Evolutionary conservation across 352 stramenopile genomes (phyloP), one percentile per base, ranked within the genome.

Genomic region (Globisporangium irregulare): DNA sequence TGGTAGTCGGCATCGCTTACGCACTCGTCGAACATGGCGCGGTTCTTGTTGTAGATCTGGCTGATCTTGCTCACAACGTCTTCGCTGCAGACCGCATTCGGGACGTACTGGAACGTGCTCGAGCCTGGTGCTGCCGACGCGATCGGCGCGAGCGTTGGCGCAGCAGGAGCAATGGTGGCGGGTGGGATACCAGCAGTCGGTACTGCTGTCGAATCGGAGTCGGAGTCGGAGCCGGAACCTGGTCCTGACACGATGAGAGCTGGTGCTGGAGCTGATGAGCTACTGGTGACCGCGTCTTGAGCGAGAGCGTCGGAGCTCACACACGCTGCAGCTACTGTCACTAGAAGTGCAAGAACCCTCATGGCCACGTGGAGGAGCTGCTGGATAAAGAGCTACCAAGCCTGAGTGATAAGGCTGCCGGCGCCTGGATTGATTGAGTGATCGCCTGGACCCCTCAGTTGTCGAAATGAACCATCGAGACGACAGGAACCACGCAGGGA

Each of bases 21-120:
- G 60, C 82, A 91, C 64, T 85, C 59, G 59, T 87, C 76, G 56
- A 88, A 88, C 12, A 86, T 79, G 25, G 68, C 75, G 10, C 74
- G 77, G 73, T 83, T 87, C 69, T 86, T 83, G 25, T 71, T 68
- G 70, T 91, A 91, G 59, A 91, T 78, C 25, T 65, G 71, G 69
- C 82, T 77, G 32, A 85, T 69, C 18, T 74, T 79, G 51, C 87
- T 68, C 27, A 82, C 75, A 3, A 85, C 75, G 1, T 62, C 46
- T 24, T 83, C 34, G 38, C 68, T 76, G 64, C 81, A 90, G 22
- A 76, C 62, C n/a, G 63, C 53, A 55, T 78, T 84, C 46, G 68
- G 55, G 15, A 87, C 77, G 34, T 68, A 68, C 43, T 76, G 71
- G 60, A 90, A 90, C 5, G 75, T 83, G 10, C 66, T 76, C 4